Conservation (phyloP, 306 rosid genomes). For the Glycine soja region DNA sequence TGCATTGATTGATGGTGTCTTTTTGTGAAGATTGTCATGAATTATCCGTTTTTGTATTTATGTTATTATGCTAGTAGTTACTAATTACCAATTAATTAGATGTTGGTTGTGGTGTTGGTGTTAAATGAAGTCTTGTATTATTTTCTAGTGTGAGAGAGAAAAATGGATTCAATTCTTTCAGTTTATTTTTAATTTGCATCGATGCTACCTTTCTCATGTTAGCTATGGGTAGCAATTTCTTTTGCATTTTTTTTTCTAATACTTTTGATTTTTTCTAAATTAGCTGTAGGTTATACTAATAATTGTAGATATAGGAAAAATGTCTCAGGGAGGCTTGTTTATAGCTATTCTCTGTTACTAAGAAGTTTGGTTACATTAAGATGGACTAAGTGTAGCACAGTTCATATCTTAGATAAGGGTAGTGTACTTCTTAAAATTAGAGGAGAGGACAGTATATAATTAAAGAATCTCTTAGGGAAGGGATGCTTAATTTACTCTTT, state of each 20-base stretch:
- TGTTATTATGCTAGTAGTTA: not conserved
- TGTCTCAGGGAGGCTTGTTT: not conserved
- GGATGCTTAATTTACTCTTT: not conserved
- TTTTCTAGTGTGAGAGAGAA: conserved; percentile 10
- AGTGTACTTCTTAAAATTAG: not conserved
- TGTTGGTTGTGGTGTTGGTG: conserved; percentile 5
- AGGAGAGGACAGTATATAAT: not conserved
- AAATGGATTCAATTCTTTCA: conserved; percentile 7
- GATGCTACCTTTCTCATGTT: conserved; percentile 1
- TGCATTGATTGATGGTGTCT: not conserved
- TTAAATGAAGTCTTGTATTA: not conserved
- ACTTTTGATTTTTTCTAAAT: not conserved
- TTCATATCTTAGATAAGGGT: not conserved
- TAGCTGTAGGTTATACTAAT: not conserved
- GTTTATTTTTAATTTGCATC: not conserved
- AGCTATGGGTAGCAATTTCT: conserved; percentile 1
- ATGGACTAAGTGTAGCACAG: not conserved
- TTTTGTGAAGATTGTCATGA: not conserved
- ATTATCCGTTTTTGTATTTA: not conserved
- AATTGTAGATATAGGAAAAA: conserved; percentile 15
- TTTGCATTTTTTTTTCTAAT: not conserved
- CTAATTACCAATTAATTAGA: not conserved
- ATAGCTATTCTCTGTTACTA: not conserved
- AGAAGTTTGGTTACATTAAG: not conserved
- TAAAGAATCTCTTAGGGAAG: not conserved